Conservation (phyloP, 1,284 basidiomycete species). For the Phylloboletellus chloephorus region DNA sequence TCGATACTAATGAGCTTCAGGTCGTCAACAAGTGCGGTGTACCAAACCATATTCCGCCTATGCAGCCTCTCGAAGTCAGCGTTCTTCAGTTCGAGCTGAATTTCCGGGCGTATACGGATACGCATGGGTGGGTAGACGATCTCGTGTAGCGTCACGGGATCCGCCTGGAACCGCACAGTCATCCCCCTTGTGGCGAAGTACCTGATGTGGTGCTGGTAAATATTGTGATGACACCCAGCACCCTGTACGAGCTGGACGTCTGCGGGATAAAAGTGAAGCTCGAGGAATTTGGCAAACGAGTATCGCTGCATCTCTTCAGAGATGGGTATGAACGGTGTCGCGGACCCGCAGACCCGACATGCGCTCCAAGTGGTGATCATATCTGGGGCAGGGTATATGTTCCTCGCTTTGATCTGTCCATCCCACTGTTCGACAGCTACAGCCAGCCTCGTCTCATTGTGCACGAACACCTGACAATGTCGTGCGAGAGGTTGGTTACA, state of each 20-base stretch:
- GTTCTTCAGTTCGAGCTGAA: constrained; percentile 86
- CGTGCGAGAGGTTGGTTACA: constrained; percentile 79
- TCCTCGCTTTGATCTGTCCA: constrained; percentile 59
- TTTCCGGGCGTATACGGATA: constrained; percentile 80
- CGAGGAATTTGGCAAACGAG: constrained; percentile 91
- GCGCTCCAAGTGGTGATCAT: constrained; percentile 90
- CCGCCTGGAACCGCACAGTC: constrained; percentile 89
- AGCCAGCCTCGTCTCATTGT: constrained; percentile 80
- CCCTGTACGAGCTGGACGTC: constrained; percentile 78
- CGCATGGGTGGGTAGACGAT: constrained; percentile 86
- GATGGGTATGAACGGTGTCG: constrained; percentile 85
- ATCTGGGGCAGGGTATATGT: constrained; percentile 56
- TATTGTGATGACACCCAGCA: constrained; percentile 88
- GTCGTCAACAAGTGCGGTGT: constrained; percentile 66
- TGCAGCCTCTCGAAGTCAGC: constrained; percentile 78
- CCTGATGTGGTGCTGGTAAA: constrained; percentile 89
- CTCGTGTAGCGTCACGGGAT: constrained; percentile 80
- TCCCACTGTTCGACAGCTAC: constrained; percentile 88
- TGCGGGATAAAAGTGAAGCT: constrained; percentile 87
- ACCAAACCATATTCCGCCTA: constrained; percentile 68
- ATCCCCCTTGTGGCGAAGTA: constrained; percentile 83
- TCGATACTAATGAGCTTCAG: constrained; percentile 71
- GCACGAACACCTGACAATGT: constrained; percentile 87
- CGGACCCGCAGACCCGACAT: constrained; percentile 76
- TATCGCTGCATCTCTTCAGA: constrained; percentile 92